Evolutionary conservation across 169 alveolate species (phyloP), one percentile per base, ranked within the genome.

Genomic region (Babesia divergens): DNA sequence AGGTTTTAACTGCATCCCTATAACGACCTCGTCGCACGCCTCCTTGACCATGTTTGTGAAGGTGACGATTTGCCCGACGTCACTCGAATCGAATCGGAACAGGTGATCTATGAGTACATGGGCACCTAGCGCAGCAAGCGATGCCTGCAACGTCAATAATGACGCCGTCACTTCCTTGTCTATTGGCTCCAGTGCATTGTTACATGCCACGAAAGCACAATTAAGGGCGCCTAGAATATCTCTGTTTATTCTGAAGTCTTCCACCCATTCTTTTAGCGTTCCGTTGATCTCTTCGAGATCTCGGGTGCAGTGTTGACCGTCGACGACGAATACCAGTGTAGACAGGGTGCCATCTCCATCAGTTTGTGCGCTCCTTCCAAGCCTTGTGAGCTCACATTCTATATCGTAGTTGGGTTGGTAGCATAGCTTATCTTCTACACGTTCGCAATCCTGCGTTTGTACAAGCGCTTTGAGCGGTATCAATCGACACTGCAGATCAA

Each of bases 21-120:
- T n/a, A 26, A 14, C n/a, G 42, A 53, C 34, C 40, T 34, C 49
- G 24, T 62, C 66, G 46, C 53, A 31, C 0, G 84, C 67, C 26
- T 75, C 85, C 14, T 43, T 3, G 35, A 75, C 69, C 22, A 46
- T n/a, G 58, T 75, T 65, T n/a, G 69, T 59, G 16, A 75, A 37
- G 1, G 80, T 52, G 16, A 75, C 56, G 13, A 75, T 75, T 28
- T 75, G 77, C 6, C 80, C 81, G 34, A 75, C 35, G 50, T 75
- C 80, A 24, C 71, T 35, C 34, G 46, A 11, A 11, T 52, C 54
- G 34, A 75, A 52, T n/a, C 55, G 47, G 16, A 53, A 16, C 22
- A 28, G 26, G 0, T 49, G 53, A 18, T 24, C 40, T 7, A 65
- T 4, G 26, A 65, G 71, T 16, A 35, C 6, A 24, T 51, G 50